Evolutionary conservation across 2,329 filamentous ascomycete genomes (phyloP), one percentile per base, ranked within the genome.

Genomic region (Endothia cerciana): DNA sequence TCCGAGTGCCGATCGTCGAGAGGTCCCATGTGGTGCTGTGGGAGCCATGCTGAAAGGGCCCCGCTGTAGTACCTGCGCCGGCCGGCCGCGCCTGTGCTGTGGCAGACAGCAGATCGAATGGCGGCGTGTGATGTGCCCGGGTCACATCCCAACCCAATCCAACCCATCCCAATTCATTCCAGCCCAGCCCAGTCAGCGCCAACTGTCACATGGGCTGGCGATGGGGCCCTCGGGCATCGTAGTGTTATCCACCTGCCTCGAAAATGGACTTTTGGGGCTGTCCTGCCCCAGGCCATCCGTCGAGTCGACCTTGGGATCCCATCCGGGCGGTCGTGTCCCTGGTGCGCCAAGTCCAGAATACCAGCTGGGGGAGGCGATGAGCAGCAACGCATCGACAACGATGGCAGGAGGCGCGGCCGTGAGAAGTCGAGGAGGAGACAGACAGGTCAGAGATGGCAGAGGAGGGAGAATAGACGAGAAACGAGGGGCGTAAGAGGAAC

Each of bases 111-210:
- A 47, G 38, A 41, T 43, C 25, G 36, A 22, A 45, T 30, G 25
- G 41, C 28, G 28, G 40, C 15, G 40, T 22, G 30, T 51, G 43
- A 49, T 28, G 43, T 61, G 43, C 19, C 22, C 41, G 25, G 28
- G 25, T 13, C n/a, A 25, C 56, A 28, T 45, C 22, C 22, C 40
- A n/a, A 13, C 43, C 28, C 60, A 33, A 53, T n/a, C 25, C 43
- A 60, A 36, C 58, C 43, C 49, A 28, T 28, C 57, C 19, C 58
- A 36, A 36, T 30, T 28, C 58, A 30, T 33, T 62, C 60, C 47
- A 62, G 40, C 36, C 60, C 49, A 40, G 60, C 49, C 36, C 56
- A 45, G 22, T 22, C 33, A 33, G 22, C 38, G 47, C 51, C 58
- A n/a, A 25, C 19, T 17, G 22, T 36, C 38, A 41, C 58, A 41